phyloP scores from a whole-genome alignment of 805 yeast genomes.

The Pichia cephalocereana region DNA sequence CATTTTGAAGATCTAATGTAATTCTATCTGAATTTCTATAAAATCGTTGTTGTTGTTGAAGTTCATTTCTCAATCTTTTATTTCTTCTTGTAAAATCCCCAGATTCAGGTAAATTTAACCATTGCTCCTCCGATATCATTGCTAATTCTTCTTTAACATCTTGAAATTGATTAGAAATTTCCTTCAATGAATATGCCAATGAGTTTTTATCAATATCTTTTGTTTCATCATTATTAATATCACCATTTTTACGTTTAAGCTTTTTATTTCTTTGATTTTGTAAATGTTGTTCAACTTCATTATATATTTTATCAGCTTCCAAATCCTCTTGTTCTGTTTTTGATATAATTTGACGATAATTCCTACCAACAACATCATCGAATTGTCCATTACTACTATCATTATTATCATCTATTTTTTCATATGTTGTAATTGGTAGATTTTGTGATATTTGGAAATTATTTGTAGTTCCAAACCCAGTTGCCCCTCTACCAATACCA shows the following conservation, averaged over 20 bases:
- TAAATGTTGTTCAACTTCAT: constrained; percentile 49
- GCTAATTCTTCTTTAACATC: constrained; percentile 60
- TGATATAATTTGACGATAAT: not conserved
- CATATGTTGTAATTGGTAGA: constrained; percentile 21
- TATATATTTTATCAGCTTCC: constrained; percentile 70
- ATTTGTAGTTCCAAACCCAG: constrained; percentile 83
- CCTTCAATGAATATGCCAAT: constrained; percentile 19
- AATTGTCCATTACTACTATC: constrained; percentile 14
- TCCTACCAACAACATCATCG: constrained; percentile 18
- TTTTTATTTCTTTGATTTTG: constrained; percentile 25
- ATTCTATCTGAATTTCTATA: constrained; percentile 80
- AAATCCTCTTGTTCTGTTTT: constrained; percentile 41
- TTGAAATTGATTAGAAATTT: constrained; percentile 47
- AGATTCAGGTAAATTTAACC: constrained; percentile 81
- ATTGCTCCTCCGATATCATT: constrained; percentile 54
- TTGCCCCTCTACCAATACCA: constrained; percentile 92
- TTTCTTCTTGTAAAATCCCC: constrained; percentile 78
- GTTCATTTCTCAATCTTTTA: constrained; percentile 57
- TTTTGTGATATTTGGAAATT: constrained; percentile 49
- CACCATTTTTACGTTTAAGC: constrained; percentile 16
- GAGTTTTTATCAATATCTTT: constrained; percentile 6
- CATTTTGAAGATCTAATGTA: constrained; percentile 28
- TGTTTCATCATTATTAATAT: not conserved
- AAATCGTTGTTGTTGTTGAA: constrained; percentile 54
- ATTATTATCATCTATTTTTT: not conserved